These are phyloP conservation scores for Plasmodium cynomolgi DNA, from an alignment of 169 alveolate species.

Conservation along the genomic window DNA sequence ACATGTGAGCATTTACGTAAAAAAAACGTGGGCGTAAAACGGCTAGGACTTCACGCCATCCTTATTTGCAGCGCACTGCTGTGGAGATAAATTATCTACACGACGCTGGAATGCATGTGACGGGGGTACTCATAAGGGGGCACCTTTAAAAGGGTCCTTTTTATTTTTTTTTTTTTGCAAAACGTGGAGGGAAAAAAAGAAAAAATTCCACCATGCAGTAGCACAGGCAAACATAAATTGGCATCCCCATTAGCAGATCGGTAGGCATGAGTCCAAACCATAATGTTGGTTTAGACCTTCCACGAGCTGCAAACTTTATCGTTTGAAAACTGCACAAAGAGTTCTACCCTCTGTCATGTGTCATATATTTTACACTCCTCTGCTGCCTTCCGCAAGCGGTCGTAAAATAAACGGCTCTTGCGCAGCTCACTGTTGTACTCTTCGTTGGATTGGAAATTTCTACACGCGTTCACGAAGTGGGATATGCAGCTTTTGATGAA, in stretches of 20 bases:
- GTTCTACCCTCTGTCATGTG: neutral
- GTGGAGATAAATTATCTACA: neutral
- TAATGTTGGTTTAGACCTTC: neutral
- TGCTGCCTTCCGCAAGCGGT: slow-evolving; percentile 28
- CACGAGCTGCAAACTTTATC: neutral
- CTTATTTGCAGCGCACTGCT: neutral
- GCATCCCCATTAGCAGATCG: neutral
- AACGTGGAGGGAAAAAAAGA: neutral
- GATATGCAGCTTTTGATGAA: slow-evolving; percentile 54
- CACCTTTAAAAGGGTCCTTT: neutral
- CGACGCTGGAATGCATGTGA: neutral
- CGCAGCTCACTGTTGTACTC: slow-evolving; percentile 14
- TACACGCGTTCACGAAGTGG: slow-evolving; percentile 37
- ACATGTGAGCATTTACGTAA: neutral
- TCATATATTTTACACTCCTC: slow-evolving; percentile 37
- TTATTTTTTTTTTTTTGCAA: neutral
- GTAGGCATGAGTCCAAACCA: neutral
- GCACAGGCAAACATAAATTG: neutral
- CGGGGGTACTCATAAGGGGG: neutral
- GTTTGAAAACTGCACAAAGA: neutral
- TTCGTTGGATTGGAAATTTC: slow-evolving; percentile 27
- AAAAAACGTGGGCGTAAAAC: neutral
- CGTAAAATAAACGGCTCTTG: slow-evolving; percentile 29
- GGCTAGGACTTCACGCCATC: neutral
- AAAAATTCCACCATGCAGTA: neutral